phyloP scores from a whole-genome alignment of 225 moss, liverwort and hornwort genomes.

The Sphagnum tenellum region DNA sequence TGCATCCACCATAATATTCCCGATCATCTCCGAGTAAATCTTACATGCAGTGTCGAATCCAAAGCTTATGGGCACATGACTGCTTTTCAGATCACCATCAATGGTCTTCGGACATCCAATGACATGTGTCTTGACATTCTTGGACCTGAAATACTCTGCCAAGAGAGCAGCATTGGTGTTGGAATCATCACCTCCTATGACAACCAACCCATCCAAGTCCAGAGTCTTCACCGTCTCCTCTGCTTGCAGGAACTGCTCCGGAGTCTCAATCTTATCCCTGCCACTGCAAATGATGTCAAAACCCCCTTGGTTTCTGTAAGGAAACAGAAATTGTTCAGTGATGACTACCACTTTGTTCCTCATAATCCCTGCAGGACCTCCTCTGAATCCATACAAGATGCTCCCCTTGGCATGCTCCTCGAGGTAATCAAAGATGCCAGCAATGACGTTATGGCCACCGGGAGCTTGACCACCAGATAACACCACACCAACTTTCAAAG shows the following conservation, averaged over 20 bases:
- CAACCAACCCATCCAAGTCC: slow-evolving; percentile 42
- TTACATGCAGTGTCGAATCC: slow-evolving; percentile 61
- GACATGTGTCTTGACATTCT: slow-evolving; percentile 34
- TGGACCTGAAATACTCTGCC: slow-evolving; percentile 38
- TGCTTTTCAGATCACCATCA: slow-evolving; percentile 50
- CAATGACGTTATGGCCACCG: slow-evolving; percentile 54
- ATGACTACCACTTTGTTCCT: slow-evolving; percentile 40
- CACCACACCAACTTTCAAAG: slow-evolving; percentile 38
- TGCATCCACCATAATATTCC: slow-evolving; percentile 58
- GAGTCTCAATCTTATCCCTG: slow-evolving; percentile 54
- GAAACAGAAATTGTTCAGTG: slow-evolving; percentile 34
- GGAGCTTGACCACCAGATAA: slow-evolving; percentile 53
- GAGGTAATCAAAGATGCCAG: slow-evolving; percentile 48
- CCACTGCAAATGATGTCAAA: slow-evolving; percentile 62
- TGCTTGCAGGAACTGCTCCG: slow-evolving; percentile 50
- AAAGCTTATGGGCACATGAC: slow-evolving; percentile 50
- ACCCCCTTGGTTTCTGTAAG: slow-evolving; percentile 53
- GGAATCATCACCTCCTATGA: slow-evolving; percentile 54
- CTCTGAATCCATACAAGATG: slow-evolving; percentile 39
- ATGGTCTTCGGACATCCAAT: slow-evolving; percentile 54
- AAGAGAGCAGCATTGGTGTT: slow-evolving; percentile 54
- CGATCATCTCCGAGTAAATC: slow-evolving; percentile 58
- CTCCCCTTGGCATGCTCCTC: slow-evolving; percentile 36
- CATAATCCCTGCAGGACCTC: slow-evolving; percentile 54
- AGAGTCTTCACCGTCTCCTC: slow-evolving; percentile 36